These are phyloP conservation scores for Omphalotus guepiniiformis DNA, from an alignment of 768 basidiomycete species.

Conservation along the genomic window DNA sequence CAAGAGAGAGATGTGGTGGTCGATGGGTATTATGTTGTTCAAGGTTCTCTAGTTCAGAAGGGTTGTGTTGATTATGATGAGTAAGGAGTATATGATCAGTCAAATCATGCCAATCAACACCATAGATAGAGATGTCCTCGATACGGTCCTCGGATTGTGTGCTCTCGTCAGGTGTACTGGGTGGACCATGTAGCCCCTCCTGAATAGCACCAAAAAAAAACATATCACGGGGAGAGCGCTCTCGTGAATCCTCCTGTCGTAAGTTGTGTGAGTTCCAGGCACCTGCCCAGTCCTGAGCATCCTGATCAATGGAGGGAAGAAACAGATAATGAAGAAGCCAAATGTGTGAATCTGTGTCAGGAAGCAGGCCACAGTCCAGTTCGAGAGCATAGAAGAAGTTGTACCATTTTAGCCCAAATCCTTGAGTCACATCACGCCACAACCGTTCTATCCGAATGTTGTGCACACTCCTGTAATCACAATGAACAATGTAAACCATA, in stretches of 20 bases:
- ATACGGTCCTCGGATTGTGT: not conserved
- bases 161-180: not conserved
- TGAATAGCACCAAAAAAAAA: slow-evolving; percentile 14
- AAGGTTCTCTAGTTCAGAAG: not conserved
- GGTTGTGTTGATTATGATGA: slow-evolving; percentile 1
- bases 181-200: slow-evolving; percentile 11
- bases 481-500: not conserved
- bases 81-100: not conserved
- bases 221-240: slow-evolving; percentile 12
- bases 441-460: slow-evolving; percentile 17
- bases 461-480: slow-evolving; percentile 8
- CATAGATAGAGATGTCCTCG: not conserved
- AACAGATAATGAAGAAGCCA: slow-evolving; percentile 28
- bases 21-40: not conserved
- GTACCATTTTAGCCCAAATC: slow-evolving; percentile 24
- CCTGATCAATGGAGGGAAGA: slow-evolving; percentile 17
- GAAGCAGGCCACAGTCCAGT: slow-evolving; percentile 13
- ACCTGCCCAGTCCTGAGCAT: slow-evolving; percentile 22
- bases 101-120: slow-evolving; percentile 8
- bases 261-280: slow-evolving; percentile 25
- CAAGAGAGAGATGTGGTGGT: slow-evolving; percentile 5
- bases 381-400: slow-evolving; percentile 24
- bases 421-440: slow-evolving; percentile 24
- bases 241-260: not conserved
- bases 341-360: slow-evolving; percentile 14